Base-by-base conservation (phyloP, 2,329 filamentous ascomycete species). In the Orbilia blumenaviensis region DNA sequence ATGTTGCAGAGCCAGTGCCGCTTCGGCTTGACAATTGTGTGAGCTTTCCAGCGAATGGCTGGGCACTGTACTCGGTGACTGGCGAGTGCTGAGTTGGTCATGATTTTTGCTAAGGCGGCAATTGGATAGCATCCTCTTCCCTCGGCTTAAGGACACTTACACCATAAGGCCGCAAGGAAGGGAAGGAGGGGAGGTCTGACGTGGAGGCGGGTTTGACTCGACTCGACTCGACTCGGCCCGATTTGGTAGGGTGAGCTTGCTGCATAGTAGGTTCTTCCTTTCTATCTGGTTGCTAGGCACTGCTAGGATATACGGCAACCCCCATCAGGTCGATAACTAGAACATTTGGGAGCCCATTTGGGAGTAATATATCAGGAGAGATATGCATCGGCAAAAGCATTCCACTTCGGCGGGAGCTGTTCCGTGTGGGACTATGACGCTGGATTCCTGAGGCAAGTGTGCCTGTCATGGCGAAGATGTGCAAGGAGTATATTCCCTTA, bases 31-130 rank as follows among this genome's bases (percentile, higher is more conserved):
- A 62, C 62, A 46, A 25, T 62, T 46, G 61, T 46, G 23, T 5
- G 18, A 34, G 7, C 25, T 36, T 27, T 52, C 42, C 42, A 64
- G 68, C 68, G 68, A 67, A 74, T 67, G 61, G 62, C 46, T 56
- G 46, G 16, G 34, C 54, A 62, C 54, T n/a, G n/a, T n/a, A n/a
- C n/a, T n/a, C 42, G 54, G 62, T 32, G 48, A 63, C 34, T 7
- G n/a, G n/a, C n/a, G n/a, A n/a, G 27, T 62, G 69, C 52, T 74
- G 69, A 74, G 69, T 56, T 74, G 69, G 69, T 67, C 61, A 25
- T 38, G 23, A 27, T 60, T 66, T 66, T 66, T 50, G 64, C 36
- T 66, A 56, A 18, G 27, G 29, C 41, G 21, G 58, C 27, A 34
- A 63, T 61, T 63, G 32, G 34, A 46, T n/a, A 67, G 36, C 18